These are phyloP conservation scores for Komagataella phaffii DNA, from an alignment of 805 yeast species.

Conservation along the genomic window DNA sequence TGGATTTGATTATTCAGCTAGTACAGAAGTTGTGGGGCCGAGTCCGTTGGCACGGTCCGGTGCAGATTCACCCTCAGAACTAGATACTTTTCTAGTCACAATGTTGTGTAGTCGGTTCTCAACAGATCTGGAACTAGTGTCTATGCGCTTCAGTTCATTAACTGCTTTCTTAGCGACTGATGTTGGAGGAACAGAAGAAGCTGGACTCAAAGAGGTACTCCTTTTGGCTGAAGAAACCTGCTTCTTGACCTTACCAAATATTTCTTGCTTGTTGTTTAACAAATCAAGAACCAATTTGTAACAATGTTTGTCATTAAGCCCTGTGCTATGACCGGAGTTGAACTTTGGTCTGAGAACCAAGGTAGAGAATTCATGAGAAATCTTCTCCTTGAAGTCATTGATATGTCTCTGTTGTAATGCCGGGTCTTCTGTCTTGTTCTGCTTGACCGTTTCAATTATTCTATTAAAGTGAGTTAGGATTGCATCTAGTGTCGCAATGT, in stretches of 20 bases:
- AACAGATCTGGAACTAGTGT: background rate
- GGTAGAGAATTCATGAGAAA: conserved; percentile 55
- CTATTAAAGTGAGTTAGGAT: conserved; percentile 65
- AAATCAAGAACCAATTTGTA: conserved; percentile 47
- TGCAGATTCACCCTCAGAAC: background rate
- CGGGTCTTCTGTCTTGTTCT: conserved; percentile 24
- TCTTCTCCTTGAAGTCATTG: conserved; percentile 24
- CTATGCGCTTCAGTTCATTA: background rate
- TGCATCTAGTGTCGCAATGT: conserved; percentile 70
- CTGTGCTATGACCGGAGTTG: conserved; percentile 34
- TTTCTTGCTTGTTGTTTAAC: conserved; percentile 39
- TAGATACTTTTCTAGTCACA: background rate
- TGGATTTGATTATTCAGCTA: background rate
- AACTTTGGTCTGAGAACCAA: conserved; percentile 43
- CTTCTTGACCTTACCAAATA: conserved; percentile 49
- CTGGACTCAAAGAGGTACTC: background rate
- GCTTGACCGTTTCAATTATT: conserved; percentile 35
- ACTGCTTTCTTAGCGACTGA: background rate
- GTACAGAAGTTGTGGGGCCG: background rate
- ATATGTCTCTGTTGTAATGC: conserved; percentile 21
- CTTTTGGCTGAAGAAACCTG: background rate
- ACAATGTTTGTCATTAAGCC: conserved; percentile 24
- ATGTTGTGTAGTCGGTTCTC: background rate
- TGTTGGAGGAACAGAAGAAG: background rate
- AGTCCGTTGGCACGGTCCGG: background rate